Evolutionary conservation across 2,329 filamentous ascomycete species (phyloP).

Genomic region (Lasiodiplodia gonubiensis): DNA sequence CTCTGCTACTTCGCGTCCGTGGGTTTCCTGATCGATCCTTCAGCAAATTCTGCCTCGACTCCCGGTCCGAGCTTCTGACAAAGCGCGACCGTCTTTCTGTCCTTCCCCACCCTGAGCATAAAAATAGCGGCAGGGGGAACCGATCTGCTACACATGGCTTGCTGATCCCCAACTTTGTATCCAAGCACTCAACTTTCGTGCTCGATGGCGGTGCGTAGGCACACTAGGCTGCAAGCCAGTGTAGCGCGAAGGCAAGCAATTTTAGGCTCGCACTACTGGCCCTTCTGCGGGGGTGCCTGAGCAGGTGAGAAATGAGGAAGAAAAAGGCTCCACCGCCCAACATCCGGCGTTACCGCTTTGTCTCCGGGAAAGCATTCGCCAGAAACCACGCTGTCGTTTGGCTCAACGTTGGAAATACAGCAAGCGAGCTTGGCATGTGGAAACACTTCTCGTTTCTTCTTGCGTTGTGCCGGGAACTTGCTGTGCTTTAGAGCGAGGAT

Average conservation of each 20-base stretch:
- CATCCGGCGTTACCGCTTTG: background rate
- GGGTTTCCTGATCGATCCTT: background rate
- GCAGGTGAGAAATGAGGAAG: background rate
- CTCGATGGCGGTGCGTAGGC: no score
- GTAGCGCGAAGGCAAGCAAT: constrained; percentile 2
- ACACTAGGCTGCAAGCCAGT: background rate
- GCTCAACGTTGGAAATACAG: background rate
- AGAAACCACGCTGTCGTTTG: background rate
- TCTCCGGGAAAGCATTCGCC: background rate
- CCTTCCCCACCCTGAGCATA: background rate
- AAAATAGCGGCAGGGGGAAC: background rate
- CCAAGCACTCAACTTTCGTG: background rate
- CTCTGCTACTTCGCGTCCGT: background rate
- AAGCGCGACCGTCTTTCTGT: background rate
- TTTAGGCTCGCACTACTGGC: background rate
- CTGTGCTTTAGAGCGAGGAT: background rate
- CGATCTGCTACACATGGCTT: background rate
- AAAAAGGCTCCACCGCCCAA: background rate
- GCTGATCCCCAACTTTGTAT: background rate
- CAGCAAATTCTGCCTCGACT: background rate
- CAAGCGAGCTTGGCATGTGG: background rate
- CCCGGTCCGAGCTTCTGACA: background rate
- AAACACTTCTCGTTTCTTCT: background rate
- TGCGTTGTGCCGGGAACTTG: background rate
- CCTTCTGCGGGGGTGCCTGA: background rate